Evolutionary conservation across 1,284 basidiomycete species (phyloP).

Genomic region (Marasmius sp.): DNA sequence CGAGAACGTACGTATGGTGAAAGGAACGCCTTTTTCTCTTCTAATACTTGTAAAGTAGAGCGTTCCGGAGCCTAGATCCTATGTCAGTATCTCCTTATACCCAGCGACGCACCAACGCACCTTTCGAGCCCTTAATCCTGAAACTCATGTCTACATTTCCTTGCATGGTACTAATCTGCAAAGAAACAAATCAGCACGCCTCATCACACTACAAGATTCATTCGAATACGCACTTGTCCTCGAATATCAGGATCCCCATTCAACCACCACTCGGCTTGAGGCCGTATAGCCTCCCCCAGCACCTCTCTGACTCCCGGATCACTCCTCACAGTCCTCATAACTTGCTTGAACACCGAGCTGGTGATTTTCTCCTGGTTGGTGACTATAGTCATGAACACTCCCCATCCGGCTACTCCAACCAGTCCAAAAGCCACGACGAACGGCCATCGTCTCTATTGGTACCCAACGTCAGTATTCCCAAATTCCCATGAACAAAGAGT

Average conservation of each 20-base stretch:
- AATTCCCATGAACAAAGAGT: not conserved
- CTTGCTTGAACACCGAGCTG: constrained; percentile 70
- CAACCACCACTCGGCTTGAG: constrained; percentile 74
- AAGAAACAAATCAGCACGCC: constrained; percentile 1
- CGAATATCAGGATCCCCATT: constrained; percentile 74
- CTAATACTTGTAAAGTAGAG: constrained; percentile 80
- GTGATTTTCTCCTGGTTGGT: constrained; percentile 77
- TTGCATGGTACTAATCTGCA: constrained; percentile 68
- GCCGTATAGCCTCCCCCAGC: constrained; percentile 68
- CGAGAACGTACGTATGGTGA: constrained; percentile 49
- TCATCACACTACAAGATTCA: not conserved
- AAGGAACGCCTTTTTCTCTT: constrained; percentile 70
- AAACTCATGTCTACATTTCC: constrained; percentile 78
- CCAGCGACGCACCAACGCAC: constrained; percentile 30
- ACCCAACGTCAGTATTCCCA: not conserved
- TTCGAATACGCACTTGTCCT: constrained; percentile 59
- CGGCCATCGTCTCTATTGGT: constrained; percentile 56
- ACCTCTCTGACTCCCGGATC: constrained; percentile 47
- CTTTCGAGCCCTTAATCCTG: constrained; percentile 69
- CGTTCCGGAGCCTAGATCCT: constrained; percentile 58
- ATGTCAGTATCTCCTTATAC: not conserved
- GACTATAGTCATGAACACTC: constrained; percentile 62
- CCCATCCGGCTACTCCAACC: constrained; percentile 64
- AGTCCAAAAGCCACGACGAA: constrained; percentile 48
- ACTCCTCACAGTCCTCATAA: constrained; percentile 58